phyloP scores from a whole-genome alignment of 2,329 filamentous ascomycete genomes.

The Bipolaris gigantea region DNA sequence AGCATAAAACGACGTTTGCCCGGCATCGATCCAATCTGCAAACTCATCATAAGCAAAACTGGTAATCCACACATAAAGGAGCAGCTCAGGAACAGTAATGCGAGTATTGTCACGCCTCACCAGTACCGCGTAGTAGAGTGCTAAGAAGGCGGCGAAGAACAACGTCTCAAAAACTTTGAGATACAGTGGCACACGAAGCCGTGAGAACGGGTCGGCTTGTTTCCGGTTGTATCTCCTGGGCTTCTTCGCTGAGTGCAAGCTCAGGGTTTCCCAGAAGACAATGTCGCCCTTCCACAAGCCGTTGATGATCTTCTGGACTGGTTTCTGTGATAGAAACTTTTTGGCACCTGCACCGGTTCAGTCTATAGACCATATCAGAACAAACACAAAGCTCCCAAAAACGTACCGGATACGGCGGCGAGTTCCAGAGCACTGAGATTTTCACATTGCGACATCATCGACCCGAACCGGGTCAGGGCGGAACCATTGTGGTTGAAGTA shows the following conservation, averaged over 20 bases:
- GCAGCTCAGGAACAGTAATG: conserved; percentile 69
- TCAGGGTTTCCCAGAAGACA: conserved; percentile 82
- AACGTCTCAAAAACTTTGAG: conserved; percentile 81
- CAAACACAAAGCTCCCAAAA: not conserved
- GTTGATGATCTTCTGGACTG: conserved; percentile 80
- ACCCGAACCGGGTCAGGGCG: conserved; percentile 52
- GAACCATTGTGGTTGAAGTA: conserved; percentile 33
- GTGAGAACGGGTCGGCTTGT: conserved; percentile 55
- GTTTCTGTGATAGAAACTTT: conserved; percentile 77
- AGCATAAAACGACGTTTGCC: conserved; percentile 67
- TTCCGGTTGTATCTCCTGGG: conserved; percentile 72
- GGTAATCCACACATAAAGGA: conserved; percentile 83
- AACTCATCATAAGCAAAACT: conserved; percentile 84
- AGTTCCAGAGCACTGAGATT: conserved; percentile 86
- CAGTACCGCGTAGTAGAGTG: conserved; percentile 84
- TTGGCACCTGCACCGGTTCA: conserved; percentile 58
- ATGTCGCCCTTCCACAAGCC: conserved; percentile 83
- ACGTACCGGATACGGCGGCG: conserved; percentile 68
- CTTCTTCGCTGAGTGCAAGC: conserved; percentile 71
- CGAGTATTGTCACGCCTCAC: conserved; percentile 68
- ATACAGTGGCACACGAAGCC: conserved; percentile 78
- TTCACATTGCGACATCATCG: conserved; percentile 72
- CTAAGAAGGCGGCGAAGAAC: conserved; percentile 76
- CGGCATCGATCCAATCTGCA: conserved; percentile 75
- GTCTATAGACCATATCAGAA: not conserved